Evolutionary conservation across 345 rosid species (phyloP).

Genomic region (Salix udensis): DNA sequence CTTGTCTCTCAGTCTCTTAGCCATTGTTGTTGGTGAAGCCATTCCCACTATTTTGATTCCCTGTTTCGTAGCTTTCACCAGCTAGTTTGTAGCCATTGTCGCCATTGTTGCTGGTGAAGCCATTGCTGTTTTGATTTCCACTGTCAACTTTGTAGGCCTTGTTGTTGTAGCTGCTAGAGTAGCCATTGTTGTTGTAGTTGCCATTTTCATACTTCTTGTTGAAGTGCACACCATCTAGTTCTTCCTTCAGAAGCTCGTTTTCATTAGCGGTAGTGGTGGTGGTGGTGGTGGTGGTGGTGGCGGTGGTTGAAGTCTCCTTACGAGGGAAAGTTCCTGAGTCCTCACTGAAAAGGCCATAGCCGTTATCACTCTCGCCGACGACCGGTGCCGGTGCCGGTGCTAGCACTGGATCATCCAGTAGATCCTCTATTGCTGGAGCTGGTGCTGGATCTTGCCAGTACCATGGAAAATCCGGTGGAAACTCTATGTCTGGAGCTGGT

Average conservation of each 20-base stretch:
- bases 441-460: neutral
- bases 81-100: constrained; percentile 3
- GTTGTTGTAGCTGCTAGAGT: constrained; percentile 1
- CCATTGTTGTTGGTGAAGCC: no score
- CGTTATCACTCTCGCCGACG: constrained; percentile 11
- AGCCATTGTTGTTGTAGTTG: constrained; percentile 12
- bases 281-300: constrained; percentile 12
- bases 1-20: constrained; percentile 15
- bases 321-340: no score
- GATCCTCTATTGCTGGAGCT: neutral
- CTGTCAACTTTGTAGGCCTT: constrained; percentile 1
- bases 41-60: neutral
- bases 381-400: constrained; percentile 11
- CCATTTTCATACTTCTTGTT: constrained; percentile 14
- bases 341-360: no score
- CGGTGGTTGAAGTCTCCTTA: constrained; percentile 27
- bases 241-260: constrained; percentile 33
- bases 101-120: constrained; percentile 5
- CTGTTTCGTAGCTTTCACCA: neutral
- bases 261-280: constrained; percentile 18
- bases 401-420: neutral
- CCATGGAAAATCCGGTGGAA: neutral
- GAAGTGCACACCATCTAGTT: constrained; percentile 33
- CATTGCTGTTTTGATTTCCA: constrained; percentile 1
- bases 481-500: neutral